Base-by-base conservation (phyloP, 2,329 filamentous ascomycete genomes). In the Colletotrichum cuscutae region DNA sequence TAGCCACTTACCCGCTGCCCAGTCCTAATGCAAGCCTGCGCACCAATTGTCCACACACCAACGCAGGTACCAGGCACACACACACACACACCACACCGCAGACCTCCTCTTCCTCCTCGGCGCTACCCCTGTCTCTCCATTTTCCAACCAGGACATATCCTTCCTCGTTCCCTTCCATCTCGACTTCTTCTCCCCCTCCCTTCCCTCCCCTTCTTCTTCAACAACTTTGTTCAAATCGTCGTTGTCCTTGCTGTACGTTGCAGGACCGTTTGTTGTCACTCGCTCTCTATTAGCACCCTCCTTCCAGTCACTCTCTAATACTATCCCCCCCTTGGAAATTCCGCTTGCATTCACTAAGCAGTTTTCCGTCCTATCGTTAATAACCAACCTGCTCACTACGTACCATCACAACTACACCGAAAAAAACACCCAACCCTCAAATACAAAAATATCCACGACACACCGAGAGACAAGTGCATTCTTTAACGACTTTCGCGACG, bases 301-400 rank as follows among this genome's bases (percentile, higher is more conserved):
- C 76, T 77, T 77, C 74, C 65, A 72, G 76, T 77, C 77, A 76
- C 76, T 79, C 76, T 63, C 72, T 73, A 68, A 67, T 61, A 66
- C 70, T 65, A 60, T 74, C 73, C 57, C 72, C 60, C 68, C 54
- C 72, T 77, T 75, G 78, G 84, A 75, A 82, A 80, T 77, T 83
- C 84, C 83, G 80, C 83, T 84, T 84, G 54, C 84, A 84, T 80
- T 86, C 85, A 81, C 84, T 85, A 79, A 81, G 84, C 82, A 83
- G 84, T 82, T 80, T 78, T 77, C 84, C 81, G 83, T 86, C 84
- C 85, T 76, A 78, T 86, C 84, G 77, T 86, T 86, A 81, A 77
- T 79, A 76, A n/a, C 42, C 42, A 49, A 11, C 42, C 72, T 77
- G 76, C 78, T 78, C 65, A 70, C 68, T 72, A 72, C 65, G 53